Evolutionary conservation across 805 yeast species (phyloP), one percentile per base, ranked within the genome.

Genomic region (Zygosaccharomyces kombuchaensis): DNA sequence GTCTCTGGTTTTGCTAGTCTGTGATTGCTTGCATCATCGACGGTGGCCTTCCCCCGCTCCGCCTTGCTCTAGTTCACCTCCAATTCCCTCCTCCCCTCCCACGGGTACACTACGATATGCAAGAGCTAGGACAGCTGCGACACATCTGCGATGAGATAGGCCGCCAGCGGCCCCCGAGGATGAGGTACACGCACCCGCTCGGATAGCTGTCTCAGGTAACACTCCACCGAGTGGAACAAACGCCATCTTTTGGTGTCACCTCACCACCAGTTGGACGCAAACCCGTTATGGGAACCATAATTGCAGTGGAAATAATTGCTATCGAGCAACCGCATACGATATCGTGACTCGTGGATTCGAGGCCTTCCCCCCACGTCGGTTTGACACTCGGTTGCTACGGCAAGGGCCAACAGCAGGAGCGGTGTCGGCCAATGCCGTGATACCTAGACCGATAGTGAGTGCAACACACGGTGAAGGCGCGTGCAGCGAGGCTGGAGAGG

Each of bases 311-410:
- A 29, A 29, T 6, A 29, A 10, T 29, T 29, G 32, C 32, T 29
- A 29, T 29, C n/a, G 32, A 7, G 32, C 32, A 13, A n/a, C 16
- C 8, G 32, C 3, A 29, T 4, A 13, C 32, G n/a, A 10, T 29
- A 29, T 12, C 32, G 32, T 29, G 32, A 29, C 25, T 38, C 31
- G 23, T 17, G 8, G 12, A 10, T 27, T 38, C 32, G 14, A 29
- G n/a, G 13, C 14, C 13, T 10, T 29, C 32, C 32, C 32, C 32
- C 32, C 32, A 12, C 32, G 10, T 29, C 32, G 19, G 34, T 22
- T 27, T 38, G 41, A 12, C 26, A 31, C 10, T 26, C 25, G 14
- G 41, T 38, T 38, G 41, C 41, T 38, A 38, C 41, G 41, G 41
- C 41, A 38, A 27, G 41, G 14, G 32, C 12, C 14, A 29, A 29